Evolutionary conservation across 2,329 filamentous ascomycete species (phyloP), one percentile per base, ranked within the genome.

Genomic region (Ilyonectria destructans): DNA sequence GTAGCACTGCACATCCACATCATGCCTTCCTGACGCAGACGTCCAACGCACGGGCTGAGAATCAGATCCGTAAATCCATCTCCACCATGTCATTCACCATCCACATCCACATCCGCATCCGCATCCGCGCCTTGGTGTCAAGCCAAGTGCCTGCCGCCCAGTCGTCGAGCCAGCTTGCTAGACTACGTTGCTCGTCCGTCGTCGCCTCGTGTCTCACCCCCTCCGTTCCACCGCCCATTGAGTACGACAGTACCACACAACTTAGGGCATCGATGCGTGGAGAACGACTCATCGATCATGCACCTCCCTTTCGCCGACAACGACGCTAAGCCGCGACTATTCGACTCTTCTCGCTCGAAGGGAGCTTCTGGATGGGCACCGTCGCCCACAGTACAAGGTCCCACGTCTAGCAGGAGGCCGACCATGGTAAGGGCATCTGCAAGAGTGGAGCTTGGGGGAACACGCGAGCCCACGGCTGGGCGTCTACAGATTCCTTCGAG

Each of bases 291-390:
- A 54, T 68, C 46, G 49, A 68, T 61, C 43, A 66, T 71, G 69
- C 72, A 74, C 62, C 71, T 76, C 75, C 75, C 69, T 77, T 74
- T 71, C 67, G 61, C 74, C 75, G 71, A 67, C 66, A 61, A 60
- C 57, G 51, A 71, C 62, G 62, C 72, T 75, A 76, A 62, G 46
- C 43, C 70, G 62, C 65, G 62, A 66, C 49, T 21, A 43, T 21
- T 51, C 51, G 51, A 54, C 26, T 43, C 48, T 48, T 57, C 68
- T 77, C 75, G 74, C 75, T 77, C 75, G 70, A 77, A 77, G 66
- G 75, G 75, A 77, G 67, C 65, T 68, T 62, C 62, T 65, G 54
- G 63, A 58, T 43, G 59, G 37, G 48, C 58, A 58, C 58, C 64
- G 58, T 62, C 54, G 58, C 55, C 46, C 58, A 43, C 40, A 55